These are phyloP conservation scores for Coemansia sp. DNA, from an alignment of 192 early-diverging fungal genomes.

Conservation along the genomic window DNA sequence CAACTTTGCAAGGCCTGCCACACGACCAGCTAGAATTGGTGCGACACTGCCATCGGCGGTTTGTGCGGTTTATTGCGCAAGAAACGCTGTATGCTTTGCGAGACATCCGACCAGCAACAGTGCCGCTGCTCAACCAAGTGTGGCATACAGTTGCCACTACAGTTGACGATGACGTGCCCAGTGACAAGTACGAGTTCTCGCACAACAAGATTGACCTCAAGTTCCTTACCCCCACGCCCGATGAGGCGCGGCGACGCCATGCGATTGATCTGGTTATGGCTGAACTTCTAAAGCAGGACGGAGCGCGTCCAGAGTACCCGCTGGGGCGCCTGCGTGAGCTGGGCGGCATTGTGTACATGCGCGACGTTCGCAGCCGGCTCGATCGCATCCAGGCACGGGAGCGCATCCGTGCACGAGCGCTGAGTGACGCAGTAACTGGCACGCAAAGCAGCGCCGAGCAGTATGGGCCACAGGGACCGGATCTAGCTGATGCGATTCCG, in stretches of 20 bases:
- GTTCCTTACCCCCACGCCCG: slow-evolving; percentile 35
- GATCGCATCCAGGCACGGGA: slow-evolving; percentile 20
- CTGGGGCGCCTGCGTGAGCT: slow-evolving; percentile 34
- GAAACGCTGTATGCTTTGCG: slow-evolving; percentile 50
- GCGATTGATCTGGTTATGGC: slow-evolving; percentile 38
- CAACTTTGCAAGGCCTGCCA: slow-evolving; percentile 41
- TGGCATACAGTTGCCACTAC: slow-evolving; percentile 54
- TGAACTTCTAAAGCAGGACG: slow-evolving; percentile 40
- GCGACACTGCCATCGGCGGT: slow-evolving; percentile 40
- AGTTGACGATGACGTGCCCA: slow-evolving; percentile 45
- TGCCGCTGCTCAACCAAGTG: slow-evolving; percentile 45
- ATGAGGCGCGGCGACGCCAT: slow-evolving; percentile 26
- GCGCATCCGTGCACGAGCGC: slow-evolving; percentile 20
- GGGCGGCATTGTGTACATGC: slow-evolving; percentile 45
- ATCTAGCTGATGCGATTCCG: slow-evolving; percentile 41
- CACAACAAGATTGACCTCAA: slow-evolving; percentile 38
- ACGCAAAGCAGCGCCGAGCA: slow-evolving; percentile 9
- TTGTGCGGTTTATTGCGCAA: slow-evolving; percentile 50
- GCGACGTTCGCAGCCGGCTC: slow-evolving; percentile 46
- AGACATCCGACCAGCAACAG: slow-evolving; percentile 45
- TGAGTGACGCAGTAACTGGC: slow-evolving; percentile 11
- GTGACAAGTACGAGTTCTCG: slow-evolving; percentile 49
- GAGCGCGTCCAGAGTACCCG: slow-evolving; percentile 11
- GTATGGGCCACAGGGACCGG: background rate
- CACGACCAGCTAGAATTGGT: slow-evolving; percentile 48